Percentiles rank a stretch among this genome's conserved stretches.
phyloP scores from a whole-genome alignment of 805 yeast genomes.

The Lachancea sp. region DNA sequence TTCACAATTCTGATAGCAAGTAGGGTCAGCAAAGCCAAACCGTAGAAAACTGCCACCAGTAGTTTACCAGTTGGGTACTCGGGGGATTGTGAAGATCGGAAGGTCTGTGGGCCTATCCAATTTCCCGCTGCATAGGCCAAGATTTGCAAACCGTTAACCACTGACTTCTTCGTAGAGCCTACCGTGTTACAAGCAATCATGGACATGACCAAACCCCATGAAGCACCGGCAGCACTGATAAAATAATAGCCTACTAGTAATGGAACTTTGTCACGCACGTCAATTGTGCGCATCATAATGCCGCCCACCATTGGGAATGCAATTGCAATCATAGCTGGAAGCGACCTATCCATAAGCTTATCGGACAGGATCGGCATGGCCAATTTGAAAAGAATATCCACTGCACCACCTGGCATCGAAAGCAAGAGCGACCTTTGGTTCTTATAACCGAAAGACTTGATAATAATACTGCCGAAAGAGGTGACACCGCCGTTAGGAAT shows the following conservation, averaged over 20 bases:
- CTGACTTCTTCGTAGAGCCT: not conserved
- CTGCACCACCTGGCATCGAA: slow-evolving; percentile 20
- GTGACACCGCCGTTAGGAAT: slow-evolving; percentile 18
- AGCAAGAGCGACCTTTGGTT: slow-evolving; percentile 17
- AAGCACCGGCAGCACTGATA: not conserved
- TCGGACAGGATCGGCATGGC: not conserved
- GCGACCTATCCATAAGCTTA: not conserved
- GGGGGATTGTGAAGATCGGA: slow-evolving; percentile 40
- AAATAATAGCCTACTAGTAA: not conserved
- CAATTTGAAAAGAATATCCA: not conserved
- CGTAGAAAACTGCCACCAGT: slow-evolving; percentile 35
- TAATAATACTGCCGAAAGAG: slow-evolving; percentile 17
- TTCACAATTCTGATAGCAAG: slow-evolving; percentile 20
- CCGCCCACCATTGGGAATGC: not conserved
- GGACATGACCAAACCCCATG: not conserved
- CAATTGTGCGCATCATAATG: not conserved
- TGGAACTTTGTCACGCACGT: not conserved
- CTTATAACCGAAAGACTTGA: slow-evolving; percentile 20
- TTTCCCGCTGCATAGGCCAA: slow-evolving; percentile 51
- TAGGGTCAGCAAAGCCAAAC: slow-evolving; percentile 21
- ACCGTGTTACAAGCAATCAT: slow-evolving; percentile 1
- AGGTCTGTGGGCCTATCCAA: slow-evolving; percentile 49
- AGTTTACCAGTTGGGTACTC: slow-evolving; percentile 37
- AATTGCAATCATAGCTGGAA: not conserved
- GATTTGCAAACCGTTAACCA: slow-evolving; percentile 14